Conservation (phyloP, 1,284 basidiomycete species). For the Meira nashicola region DNA sequence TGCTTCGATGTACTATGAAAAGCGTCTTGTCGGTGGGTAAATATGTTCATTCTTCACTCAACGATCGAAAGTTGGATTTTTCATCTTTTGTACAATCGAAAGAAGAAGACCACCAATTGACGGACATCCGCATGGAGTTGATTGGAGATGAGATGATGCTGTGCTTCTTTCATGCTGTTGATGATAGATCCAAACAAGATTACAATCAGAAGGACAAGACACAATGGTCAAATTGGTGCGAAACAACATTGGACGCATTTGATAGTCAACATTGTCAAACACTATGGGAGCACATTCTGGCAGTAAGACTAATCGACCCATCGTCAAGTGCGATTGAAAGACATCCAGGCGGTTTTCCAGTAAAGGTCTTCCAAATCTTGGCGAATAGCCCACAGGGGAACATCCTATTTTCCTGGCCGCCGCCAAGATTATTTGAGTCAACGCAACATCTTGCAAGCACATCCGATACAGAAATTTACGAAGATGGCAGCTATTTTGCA, state of each 20-base stretch:
- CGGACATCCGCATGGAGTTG: conserved; percentile 91
- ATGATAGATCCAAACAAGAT: conserved; percentile 65
- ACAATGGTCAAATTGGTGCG: conserved; percentile 79
- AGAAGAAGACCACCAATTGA: conserved; percentile 75
- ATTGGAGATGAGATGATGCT: conserved; percentile 83
- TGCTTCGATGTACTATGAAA: too few relatives aligned
- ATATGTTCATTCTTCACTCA: too few relatives aligned
- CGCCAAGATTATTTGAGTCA: conserved; percentile 49
- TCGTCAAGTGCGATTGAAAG: too few relatives aligned
- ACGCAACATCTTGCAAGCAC: background rate
- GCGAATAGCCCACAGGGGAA: conserved; percentile 53
- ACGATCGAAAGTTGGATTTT: too few relatives aligned
- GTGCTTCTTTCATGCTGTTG: conserved; percentile 88
- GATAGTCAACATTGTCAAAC: conserved; percentile 49
- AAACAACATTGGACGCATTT: conserved; percentile 60
- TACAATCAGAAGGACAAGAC: conserved; percentile 63
- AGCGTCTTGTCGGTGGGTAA: too few relatives aligned
- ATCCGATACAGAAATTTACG: conserved; percentile 12
- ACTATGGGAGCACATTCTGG: conserved; percentile 22
- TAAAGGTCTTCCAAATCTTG: conserved; percentile 75
- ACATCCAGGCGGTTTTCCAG: conserved; percentile 31
- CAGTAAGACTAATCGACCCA: background rate
- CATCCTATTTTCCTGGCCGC: conserved; percentile 80
- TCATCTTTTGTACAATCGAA: conserved; percentile 33
- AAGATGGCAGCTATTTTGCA: conserved; percentile 65